phyloP scores from a whole-genome alignment of 306 rosid species.

The Malus sieversii region DNA sequence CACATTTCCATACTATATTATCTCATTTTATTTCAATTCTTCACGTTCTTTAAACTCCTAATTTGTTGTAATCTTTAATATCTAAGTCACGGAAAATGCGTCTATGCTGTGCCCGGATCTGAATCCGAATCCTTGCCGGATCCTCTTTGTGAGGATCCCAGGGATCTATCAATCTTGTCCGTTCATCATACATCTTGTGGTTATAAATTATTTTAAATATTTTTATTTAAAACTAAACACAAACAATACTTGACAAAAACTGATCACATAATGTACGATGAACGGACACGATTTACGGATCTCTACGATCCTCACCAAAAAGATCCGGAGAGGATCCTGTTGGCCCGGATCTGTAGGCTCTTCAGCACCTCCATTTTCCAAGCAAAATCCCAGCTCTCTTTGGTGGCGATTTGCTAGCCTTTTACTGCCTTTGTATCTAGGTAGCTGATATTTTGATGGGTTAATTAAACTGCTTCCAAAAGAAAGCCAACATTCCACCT shows the following conservation, averaged over 20 bases:
- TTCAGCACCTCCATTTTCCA: constrained; percentile 27
- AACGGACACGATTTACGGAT: accelerated
- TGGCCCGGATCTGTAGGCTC: constrained; percentile 42
- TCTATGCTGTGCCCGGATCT: constrained; percentile 52
- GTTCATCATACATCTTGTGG: no score
- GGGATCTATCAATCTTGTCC: no score
- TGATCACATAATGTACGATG: no score
- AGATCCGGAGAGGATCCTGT: neutral
- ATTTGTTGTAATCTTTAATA: no score
- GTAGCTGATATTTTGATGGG: constrained; percentile 31
- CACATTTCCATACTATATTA: no score
- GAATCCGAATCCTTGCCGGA: neutral
- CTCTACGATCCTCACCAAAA: no score
- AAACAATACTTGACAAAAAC: no score
- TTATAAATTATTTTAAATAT: no score
- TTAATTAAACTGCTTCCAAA: neutral
- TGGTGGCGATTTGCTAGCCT: constrained; percentile 35
- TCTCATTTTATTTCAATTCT: no score
- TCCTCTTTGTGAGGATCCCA: no score
- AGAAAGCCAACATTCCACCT: neutral
- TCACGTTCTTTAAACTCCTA: no score
- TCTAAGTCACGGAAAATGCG: constrained; percentile 50
- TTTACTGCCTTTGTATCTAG: constrained; percentile 37
- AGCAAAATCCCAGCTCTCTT: constrained; percentile 14
- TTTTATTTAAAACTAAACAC: no score